Evolutionary conservation across 2,329 filamentous ascomycete genomes (phyloP).

Genomic region (Xylariaceae sp.): DNA sequence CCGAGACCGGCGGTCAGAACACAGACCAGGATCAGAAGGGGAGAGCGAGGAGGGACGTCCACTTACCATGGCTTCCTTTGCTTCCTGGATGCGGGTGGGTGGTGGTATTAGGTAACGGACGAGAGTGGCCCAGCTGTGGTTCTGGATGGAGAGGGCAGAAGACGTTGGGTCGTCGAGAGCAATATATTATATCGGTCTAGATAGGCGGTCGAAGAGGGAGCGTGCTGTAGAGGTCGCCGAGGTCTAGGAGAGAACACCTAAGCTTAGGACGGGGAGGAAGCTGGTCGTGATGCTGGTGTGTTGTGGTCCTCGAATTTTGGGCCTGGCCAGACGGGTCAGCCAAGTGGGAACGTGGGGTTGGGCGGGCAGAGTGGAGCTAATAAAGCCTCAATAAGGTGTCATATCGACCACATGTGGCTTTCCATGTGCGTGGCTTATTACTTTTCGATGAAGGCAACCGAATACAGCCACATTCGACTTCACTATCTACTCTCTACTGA

Average conservation of each 20-base stretch:
- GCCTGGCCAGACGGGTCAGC: slow-evolving; percentile 5
- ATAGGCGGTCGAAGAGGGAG: too few relatives aligned
- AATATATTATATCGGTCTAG: too few relatives aligned
- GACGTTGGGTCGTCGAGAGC: not conserved
- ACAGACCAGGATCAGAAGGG: not conserved
- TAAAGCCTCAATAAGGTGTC: not conserved
- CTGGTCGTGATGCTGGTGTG: slow-evolving; percentile 3
- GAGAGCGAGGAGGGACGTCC: not conserved
- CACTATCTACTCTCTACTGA: too few relatives aligned
- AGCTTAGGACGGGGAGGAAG: too few relatives aligned
- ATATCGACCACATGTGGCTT: too few relatives aligned
- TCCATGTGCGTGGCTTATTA: too few relatives aligned
- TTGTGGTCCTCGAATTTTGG: slow-evolving; percentile 15
- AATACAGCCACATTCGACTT: too few relatives aligned
- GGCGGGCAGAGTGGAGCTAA: not conserved
- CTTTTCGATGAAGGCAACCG: too few relatives aligned
- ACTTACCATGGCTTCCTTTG: slow-evolving; percentile 4
- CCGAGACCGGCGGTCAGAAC: too few relatives aligned
- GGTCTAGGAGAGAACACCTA: too few relatives aligned
- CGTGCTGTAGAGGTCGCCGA: too few relatives aligned
- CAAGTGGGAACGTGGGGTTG: not conserved
- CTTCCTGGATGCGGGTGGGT: not conserved
- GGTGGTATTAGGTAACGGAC: not conserved
- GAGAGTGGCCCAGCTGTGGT: not conserved
- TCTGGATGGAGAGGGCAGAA: not conserved